These are phyloP conservation scores for Dalechampia spathulata DNA, from an alignment of 441 rosid genomes.

Conservation along the genomic window DNA sequence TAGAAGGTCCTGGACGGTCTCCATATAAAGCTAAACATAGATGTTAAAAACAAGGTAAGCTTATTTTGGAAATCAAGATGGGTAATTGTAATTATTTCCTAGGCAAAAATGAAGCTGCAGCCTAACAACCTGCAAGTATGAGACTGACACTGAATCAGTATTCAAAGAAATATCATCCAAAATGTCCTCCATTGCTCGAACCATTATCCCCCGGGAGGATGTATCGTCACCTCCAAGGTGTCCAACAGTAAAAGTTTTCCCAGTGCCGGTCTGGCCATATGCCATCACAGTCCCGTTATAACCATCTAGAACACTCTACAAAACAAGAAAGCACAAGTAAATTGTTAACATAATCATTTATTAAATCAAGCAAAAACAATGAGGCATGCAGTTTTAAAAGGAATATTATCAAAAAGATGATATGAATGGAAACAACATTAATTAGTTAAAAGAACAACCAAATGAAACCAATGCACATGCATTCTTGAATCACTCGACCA, in stretches of 20 bases:
- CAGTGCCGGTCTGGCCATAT: conserved; percentile 99
- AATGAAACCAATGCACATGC: not conserved
- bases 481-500: conserved; percentile 9
- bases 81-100: not conserved
- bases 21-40: conserved; percentile 85
- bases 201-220: conserved; percentile 97
- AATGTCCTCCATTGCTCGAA: conserved; percentile 96
- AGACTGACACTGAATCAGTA: conserved; percentile 72
- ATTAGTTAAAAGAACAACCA: not conserved
- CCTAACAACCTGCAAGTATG: conserved; percentile 76
- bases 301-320: conserved; percentile 92
- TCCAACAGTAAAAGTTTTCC: conserved; percentile 96
- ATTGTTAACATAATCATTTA: not conserved
- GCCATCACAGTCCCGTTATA: conserved; percentile 99
- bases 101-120: conserved; percentile 1
- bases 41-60: conserved; percentile 15
- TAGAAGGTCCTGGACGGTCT: conserved; percentile 93
- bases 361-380: not conserved
- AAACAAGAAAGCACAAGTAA: conserved; percentile 2
- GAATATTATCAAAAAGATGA: not conserved
- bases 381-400: too few relatives aligned
- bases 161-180: conserved; percentile 57
- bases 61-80: not conserved
- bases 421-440: too few relatives aligned
- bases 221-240: conserved; percentile 80